Evolutionary conservation across 2,329 filamentous ascomycete species (phyloP).

Genomic region (Pseudogymnoascus verrucosus): DNA sequence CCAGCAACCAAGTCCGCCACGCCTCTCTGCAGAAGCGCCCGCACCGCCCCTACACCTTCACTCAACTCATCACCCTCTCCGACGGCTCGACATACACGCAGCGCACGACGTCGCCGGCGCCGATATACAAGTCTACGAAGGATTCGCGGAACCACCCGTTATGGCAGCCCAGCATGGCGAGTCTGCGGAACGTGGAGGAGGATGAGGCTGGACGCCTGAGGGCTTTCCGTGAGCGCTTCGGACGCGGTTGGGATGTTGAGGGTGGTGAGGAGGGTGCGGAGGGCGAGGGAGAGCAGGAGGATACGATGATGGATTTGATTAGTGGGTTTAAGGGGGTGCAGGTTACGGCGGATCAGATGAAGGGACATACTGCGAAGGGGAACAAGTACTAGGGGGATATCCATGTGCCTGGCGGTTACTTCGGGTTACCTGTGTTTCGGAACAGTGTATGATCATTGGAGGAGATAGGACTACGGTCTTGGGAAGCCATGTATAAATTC

Average conservation of each 20-base stretch:
- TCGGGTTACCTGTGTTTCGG: not conserved
- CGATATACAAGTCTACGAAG: constrained; percentile 56
- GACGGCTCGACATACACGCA: constrained; percentile 81
- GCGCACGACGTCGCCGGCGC: constrained; percentile 65
- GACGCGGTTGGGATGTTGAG: constrained; percentile 68
- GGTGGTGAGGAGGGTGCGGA: constrained; percentile 27
- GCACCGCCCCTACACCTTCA: constrained; percentile 92
- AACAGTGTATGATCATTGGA: constrained; percentile 8
- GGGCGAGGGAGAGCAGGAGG: constrained; percentile 33
- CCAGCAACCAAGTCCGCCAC: constrained; percentile 42
- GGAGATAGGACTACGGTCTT: not conserved
- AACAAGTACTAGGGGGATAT: constrained; percentile 28
- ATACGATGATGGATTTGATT: constrained; percentile 50
- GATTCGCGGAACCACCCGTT: constrained; percentile 83
- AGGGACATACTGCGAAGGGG: constrained; percentile 27
- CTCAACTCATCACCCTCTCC: constrained; percentile 86
- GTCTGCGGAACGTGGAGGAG: constrained; percentile 79
- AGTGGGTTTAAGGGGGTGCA: constrained; percentile 33
- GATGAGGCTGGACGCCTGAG: constrained; percentile 88
- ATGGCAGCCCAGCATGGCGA: constrained; percentile 82
- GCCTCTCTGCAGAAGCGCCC: constrained; percentile 81
- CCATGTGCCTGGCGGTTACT: not conserved
- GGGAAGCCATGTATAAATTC: constrained; percentile 26
- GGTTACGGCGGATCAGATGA: constrained; percentile 25
- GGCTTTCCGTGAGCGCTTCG: constrained; percentile 79